Evolutionary conservation across 306 rosid genomes (phyloP).

Genomic region (Pachyrhizus erosus): DNA sequence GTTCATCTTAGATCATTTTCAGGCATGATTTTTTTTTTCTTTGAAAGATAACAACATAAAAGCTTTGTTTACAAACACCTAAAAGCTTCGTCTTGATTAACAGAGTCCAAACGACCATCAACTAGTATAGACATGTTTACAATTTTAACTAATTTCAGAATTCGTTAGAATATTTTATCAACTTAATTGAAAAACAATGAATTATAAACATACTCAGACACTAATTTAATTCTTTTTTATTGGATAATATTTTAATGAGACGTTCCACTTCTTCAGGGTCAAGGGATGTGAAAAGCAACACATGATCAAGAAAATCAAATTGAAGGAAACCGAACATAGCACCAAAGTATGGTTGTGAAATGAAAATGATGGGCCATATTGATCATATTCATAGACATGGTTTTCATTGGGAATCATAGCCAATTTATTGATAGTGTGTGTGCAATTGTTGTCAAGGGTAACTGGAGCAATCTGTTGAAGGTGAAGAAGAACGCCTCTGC

Average conservation of each 20-base stretch:
- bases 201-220: neutral
- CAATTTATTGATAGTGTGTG: slow-evolving; percentile 55
- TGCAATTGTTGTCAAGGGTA: slow-evolving; percentile 69
- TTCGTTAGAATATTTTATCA: neutral
- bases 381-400: slow-evolving; percentile 41
- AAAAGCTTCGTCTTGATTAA: neutral
- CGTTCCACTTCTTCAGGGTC: slow-evolving; percentile 13
- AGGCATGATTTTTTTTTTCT: neutral
- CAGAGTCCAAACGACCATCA: neutral
- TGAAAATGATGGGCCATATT: neutral
- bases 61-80: neutral
- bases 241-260: neutral
- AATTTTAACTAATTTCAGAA: neutral
- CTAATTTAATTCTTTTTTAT: neutral
- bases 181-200: neutral
- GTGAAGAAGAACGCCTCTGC: slow-evolving; percentile 50
- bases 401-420: slow-evolving; percentile 41
- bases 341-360: neutral
- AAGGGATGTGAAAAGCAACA: neutral
- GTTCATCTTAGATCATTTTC: neutral
- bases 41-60: neutral
- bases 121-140: neutral
- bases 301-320: neutral
- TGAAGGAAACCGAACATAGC: neutral
- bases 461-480: slow-evolving; percentile 65